Evolutionary conservation across 495 filamentous ascomycete genomes (phyloP), one percentile per base, ranked within the genome.

Genomic region (Peziza echinospora): DNA sequence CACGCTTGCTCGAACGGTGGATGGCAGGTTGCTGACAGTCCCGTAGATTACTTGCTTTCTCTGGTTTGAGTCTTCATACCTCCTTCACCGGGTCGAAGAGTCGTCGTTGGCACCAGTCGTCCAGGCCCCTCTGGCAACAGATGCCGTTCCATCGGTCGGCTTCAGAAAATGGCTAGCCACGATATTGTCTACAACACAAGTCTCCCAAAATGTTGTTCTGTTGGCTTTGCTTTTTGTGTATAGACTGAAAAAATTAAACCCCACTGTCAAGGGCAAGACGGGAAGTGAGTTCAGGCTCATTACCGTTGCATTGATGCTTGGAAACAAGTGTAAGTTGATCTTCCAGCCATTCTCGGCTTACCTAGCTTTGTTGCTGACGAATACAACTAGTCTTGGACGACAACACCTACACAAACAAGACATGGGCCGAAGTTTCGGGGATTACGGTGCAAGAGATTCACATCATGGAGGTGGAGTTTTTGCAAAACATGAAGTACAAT

Each of bases 341-440:
- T n/a, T n/a, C n/a, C n/a, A n/a, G n/a, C n/a, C n/a, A n/a, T n/a
- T n/a, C n/a, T n/a, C n/a, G n/a, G n/a, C n/a, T 41, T 51, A 19
- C 16, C 10, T 43, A 13, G 13, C 37, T 7, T 19, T n/a, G 26
- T 8, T 8, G 26, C 8, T 8, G n/a, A 34, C 8, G 26, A n/a
- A 34, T 8, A 34, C 8, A 21, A 41, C 39, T 13, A 49, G 80
- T 93, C 57, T 65, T 99, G 52, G 91, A 99, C 59, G 91, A 99
- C 57, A 99, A 96, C 61, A 96, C 91, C 1, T 99, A 96, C 63
- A 96, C 91, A 45, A 99, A 99, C 68, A 93, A 96, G 68, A 96
- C 91, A 1, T 99, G 91, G 91, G 89, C 91, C 11, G 91, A 99
- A 54, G 91, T 99, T 39, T 94, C 91, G 21, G 79, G 83, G 16